These are phyloP conservation scores for Meripilus lineatus DNA, from an alignment of 1,284 basidiomycete genomes.

Conservation along the genomic window DNA sequence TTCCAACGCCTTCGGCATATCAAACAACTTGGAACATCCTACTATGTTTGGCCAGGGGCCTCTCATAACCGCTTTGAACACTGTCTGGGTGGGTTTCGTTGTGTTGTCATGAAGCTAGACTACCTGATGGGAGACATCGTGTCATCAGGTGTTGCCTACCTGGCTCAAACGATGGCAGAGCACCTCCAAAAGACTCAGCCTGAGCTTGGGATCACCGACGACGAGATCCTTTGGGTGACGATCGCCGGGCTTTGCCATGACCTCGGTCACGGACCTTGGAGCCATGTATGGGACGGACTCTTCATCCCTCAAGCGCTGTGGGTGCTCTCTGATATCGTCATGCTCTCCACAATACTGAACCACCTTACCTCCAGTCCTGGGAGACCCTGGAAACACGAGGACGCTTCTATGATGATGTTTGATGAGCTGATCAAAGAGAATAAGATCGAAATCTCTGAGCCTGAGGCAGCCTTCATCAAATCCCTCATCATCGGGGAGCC, in stretches of 20 bases:
- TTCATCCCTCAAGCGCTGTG: constrained; percentile 61
- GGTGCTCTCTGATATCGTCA: constrained; percentile 18
- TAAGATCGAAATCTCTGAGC: constrained; percentile 35
- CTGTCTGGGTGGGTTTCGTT: constrained; percentile 50
- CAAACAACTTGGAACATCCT: constrained; percentile 74
- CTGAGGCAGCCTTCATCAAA: constrained; percentile 57
- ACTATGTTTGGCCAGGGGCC: constrained; percentile 71
- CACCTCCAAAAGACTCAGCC: constrained; percentile 58
- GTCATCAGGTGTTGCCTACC: constrained; percentile 58
- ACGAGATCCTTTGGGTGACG: constrained; percentile 64
- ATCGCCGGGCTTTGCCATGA: constrained; percentile 72
- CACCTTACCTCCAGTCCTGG: constrained; percentile 30
- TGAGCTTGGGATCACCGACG: constrained; percentile 55
- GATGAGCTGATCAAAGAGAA: constrained; percentile 54
- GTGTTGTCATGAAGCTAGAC: neutral
- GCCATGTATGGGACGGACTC: constrained; percentile 64
- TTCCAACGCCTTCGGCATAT: constrained; percentile 71
- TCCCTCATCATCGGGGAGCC: constrained; percentile 62
- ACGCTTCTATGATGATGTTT: constrained; percentile 72
- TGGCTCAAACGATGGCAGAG: constrained; percentile 56
- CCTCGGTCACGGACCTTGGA: constrained; percentile 72
- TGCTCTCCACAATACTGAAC: neutral
- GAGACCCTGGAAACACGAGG: constrained; percentile 59
- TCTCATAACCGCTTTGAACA: constrained; percentile 80
- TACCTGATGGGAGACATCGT: constrained; percentile 1